A percentile compares a stretch with the other conserved stretches of the same genome.
Conservation (phyloP, 805 yeast species). For the Soucietia sequanensis region DNA sequence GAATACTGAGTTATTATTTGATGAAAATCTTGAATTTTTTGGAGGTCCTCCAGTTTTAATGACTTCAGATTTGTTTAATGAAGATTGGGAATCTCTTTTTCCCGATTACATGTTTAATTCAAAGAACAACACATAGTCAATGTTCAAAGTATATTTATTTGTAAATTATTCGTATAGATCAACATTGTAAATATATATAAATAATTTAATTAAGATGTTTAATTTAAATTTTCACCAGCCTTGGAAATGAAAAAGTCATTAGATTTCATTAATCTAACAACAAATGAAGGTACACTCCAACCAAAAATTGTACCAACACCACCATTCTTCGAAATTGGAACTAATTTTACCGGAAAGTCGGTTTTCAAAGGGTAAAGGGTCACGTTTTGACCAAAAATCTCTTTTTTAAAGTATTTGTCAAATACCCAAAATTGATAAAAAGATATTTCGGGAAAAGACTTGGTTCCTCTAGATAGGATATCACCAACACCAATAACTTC, state of each 20-base stretch:
- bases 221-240: background rate
- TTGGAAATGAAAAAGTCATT: slow-evolving; percentile 1
- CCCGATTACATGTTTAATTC: slow-evolving; percentile 37
- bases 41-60: slow-evolving; percentile 56
- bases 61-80: slow-evolving; percentile 47
- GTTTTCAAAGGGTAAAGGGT: slow-evolving; percentile 12
- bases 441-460: too few relatives aligned
- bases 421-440: too few relatives aligned
- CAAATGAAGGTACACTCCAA: slow-evolving; percentile 14
- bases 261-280: slow-evolving; percentile 9
- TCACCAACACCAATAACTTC: slow-evolving; percentile 38
- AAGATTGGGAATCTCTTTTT: slow-evolving; percentile 50
- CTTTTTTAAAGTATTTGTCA: slow-evolving; percentile 1
- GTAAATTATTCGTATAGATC: background rate
- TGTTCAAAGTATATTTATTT: background rate
- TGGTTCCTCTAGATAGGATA: too few relatives aligned
- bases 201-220: too few relatives aligned
- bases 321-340: slow-evolving; percentile 23
- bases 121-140: slow-evolving; percentile 5
- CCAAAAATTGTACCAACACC: slow-evolving; percentile 24
- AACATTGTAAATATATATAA: too few relatives aligned
- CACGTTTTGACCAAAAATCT: background rate
- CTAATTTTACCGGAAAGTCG: too few relatives aligned
- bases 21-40: slow-evolving; percentile 36
- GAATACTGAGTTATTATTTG: slow-evolving; percentile 8